These are phyloP conservation scores for Coemansia sp. DNA, from an alignment of 371 early-diverging fungal species.

Conservation along the genomic window DNA sequence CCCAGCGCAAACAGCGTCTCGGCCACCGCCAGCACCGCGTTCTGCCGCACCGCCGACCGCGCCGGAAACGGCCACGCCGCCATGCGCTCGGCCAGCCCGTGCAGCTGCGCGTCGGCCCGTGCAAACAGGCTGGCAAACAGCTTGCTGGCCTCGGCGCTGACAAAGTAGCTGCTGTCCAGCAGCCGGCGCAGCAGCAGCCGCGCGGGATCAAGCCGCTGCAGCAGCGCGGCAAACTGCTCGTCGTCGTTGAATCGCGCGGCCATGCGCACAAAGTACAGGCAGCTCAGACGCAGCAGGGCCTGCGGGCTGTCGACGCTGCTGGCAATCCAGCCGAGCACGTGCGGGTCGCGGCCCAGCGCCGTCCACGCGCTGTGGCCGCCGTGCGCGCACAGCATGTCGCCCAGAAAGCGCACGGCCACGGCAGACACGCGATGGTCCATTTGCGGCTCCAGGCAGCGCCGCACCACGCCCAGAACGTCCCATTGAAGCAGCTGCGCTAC, in stretches of 20 bases:
- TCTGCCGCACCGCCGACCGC: conserved; percentile 15
- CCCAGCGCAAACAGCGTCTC: conserved; percentile 4
- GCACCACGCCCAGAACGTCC: not conserved
- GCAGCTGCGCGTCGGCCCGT: conserved; percentile 7
- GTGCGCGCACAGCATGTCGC: conserved; percentile 8
- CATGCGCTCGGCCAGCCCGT: conserved; percentile 12
- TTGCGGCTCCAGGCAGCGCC: conserved; percentile 6
- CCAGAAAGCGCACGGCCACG: conserved; percentile 40
- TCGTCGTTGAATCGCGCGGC: conserved; percentile 1
- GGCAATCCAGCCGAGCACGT: conserved; percentile 15
- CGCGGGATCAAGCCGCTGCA: conserved; percentile 12
- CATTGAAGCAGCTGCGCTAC: conserved; percentile 19
- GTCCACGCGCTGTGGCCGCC: conserved; percentile 1
- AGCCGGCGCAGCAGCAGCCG: conserved; percentile 21
- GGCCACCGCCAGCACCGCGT: conserved; percentile 14
- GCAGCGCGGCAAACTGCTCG: not conserved
- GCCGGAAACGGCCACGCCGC: conserved; percentile 5
- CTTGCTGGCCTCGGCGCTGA: conserved; percentile 28
- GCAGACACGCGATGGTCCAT: conserved; percentile 38
- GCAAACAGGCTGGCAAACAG: conserved; percentile 19
- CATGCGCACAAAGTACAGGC: conserved; percentile 28
- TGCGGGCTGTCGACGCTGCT: conserved; percentile 32
- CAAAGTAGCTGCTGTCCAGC: conserved; percentile 39
- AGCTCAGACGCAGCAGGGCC: conserved; percentile 34
- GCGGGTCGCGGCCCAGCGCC: not conserved